phyloP scores from a whole-genome alignment of 768 basidiomycete species.

The Collybiopsis luxurians region DNA sequence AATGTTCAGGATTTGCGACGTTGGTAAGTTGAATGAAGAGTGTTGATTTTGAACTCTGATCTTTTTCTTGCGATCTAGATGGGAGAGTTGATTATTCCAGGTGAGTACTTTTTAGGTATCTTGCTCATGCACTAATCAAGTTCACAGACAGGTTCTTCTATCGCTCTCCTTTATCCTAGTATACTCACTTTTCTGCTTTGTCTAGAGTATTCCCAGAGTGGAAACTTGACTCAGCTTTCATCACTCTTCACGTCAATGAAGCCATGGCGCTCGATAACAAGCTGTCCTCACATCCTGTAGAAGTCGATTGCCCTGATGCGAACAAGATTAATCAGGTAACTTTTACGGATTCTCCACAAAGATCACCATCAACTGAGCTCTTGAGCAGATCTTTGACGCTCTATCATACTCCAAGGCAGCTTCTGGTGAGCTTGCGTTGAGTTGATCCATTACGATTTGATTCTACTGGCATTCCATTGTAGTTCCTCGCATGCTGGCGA shows the following conservation, averaged over 20 bases:
- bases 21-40: constrained; percentile 44
- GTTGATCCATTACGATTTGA: too few relatives aligned
- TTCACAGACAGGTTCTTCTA: not conserved
- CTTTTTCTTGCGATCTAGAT: constrained; percentile 38
- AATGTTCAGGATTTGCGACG: constrained; percentile 70
- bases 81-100: constrained; percentile 85
- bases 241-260: constrained; percentile 69
- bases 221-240: constrained; percentile 80
- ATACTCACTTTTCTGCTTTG: constrained; percentile 2
- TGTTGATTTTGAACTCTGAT: too few relatives aligned
- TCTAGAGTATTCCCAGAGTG: constrained; percentile 78
- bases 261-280: constrained; percentile 85
- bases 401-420: constrained; percentile 86
- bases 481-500: constrained; percentile 93
- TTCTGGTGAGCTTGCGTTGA: constrained; percentile 44
- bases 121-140: too few relatives aligned
- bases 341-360: not conserved
- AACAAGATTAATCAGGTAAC: constrained; percentile 75
- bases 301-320: constrained; percentile 86
- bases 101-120: constrained; percentile 42
- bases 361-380: not conserved
- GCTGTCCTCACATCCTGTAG: constrained; percentile 87
- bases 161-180: not conserved
- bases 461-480: constrained; percentile 2
- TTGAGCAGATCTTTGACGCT: constrained; percentile 79